Base-by-base conservation (phyloP, 495 filamentous ascomycete genomes). In the Chlorociboria aeruginascens region DNA sequence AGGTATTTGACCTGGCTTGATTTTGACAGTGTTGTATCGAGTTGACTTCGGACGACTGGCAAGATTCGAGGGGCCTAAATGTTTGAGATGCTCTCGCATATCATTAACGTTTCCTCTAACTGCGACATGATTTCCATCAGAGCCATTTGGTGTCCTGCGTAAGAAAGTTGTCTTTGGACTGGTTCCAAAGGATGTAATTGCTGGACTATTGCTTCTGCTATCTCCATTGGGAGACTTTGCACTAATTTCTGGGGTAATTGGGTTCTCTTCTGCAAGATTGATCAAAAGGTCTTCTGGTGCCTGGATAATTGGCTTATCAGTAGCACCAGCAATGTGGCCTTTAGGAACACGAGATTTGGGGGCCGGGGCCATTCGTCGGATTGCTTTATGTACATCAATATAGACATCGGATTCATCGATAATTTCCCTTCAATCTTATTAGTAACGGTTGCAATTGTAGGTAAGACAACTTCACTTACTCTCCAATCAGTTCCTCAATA, bases 401-500 rank as follows among this genome's bases (percentile, higher is more conserved):
- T 88, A 98, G 16, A 98, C 85, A 59, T 89, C 85, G 3, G 84
- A 88, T 59, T 89, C 85, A 58, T 78, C 74, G 42, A 78, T 76
- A 40, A 87, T 86, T 63, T 87, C 83, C 68, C 80, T 81, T 37
- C 33, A 8, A 13, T 45, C 47, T 53, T 40, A 25, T 61, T 38
- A 58, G 58, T 60, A 50, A 45, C 30, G 8, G 31, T 3, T 13
- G 20, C 13, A 45, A 40, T 41, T 6, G 28, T 6, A 14, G 6
- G 33, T 32, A 3, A 32, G 46, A 29, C 30, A 33, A 8, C 38
- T 33, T 12, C 32, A 79, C 86, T 59, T 73, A 90, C 84, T 98
- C 92, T 63, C 93, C 92, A 62, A 98, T 97, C 32, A 98, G 69
- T 61, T 98, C 92, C 62, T 98, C 92, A 51, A 97, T 97, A 9